Percentiles rank a stretch among this genome's conserved stretches.
Evolutionary conservation across 2,329 filamentous ascomycete genomes (phyloP).

Genomic region (Fusarium pilosicola): DNA sequence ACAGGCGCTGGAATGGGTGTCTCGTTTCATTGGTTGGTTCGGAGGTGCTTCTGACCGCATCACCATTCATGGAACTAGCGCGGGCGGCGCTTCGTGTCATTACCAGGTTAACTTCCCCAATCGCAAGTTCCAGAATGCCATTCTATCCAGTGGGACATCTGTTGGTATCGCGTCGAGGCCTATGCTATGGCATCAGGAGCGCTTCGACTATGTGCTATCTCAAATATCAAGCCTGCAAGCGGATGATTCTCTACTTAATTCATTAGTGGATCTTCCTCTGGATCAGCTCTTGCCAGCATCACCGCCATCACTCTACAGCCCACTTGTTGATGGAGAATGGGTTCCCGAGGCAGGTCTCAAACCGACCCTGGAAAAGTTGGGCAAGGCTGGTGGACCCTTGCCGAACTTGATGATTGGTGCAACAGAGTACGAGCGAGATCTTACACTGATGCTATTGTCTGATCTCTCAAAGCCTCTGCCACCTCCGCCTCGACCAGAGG

Average conservation of each 20-base stretch:
- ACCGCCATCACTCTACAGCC: background rate
- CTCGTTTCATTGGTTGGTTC: background rate
- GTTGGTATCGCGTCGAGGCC: background rate
- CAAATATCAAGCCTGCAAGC: background rate
- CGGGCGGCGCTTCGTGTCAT: background rate
- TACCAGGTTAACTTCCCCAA: background rate
- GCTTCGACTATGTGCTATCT: background rate
- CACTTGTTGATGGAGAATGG: background rate
- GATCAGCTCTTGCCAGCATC: background rate
- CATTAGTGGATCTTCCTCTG: background rate
- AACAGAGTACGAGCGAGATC: background rate
- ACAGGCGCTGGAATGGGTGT: background rate
- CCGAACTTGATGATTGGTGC: background rate
- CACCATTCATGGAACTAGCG: background rate
- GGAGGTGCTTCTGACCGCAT: background rate
- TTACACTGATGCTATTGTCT: background rate
- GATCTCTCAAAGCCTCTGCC: background rate
- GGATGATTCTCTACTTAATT: background rate
- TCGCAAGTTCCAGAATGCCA: background rate
- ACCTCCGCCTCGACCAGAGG: background rate
- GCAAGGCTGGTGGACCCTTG: background rate
- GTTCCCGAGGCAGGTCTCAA: background rate
- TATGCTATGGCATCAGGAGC: background rate
- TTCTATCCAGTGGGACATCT: background rate
- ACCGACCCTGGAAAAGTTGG: background rate